Conservation (phyloP, 2,329 filamentous ascomycete species). For the Apiospora hydei region DNA sequence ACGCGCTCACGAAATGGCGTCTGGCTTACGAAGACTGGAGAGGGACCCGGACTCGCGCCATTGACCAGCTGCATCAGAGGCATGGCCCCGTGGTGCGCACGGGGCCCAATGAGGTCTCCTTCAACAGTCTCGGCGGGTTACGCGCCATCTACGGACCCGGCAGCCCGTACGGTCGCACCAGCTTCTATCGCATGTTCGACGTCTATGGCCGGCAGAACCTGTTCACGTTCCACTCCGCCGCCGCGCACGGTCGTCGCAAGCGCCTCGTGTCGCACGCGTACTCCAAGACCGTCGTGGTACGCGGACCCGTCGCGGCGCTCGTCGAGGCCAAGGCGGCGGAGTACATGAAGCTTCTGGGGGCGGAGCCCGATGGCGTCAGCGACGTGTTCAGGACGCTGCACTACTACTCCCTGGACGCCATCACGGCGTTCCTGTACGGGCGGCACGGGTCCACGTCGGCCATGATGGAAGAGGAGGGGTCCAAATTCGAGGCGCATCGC, state of each 20-base stretch:
- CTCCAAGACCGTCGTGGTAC: constrained; percentile 55
- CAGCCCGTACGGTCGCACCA: constrained; percentile 55
- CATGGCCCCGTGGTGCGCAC: constrained; percentile 58
- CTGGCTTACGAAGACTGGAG: constrained; percentile 53
- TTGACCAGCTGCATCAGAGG: constrained; percentile 50
- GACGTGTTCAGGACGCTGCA: constrained; percentile 59
- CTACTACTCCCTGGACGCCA: constrained; percentile 61
- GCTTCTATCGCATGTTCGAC: constrained; percentile 64
- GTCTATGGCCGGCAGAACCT: constrained; percentile 59
- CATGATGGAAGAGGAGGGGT: constrained; percentile 32
- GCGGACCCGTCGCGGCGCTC: constrained; percentile 34
- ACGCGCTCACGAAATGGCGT: constrained; percentile 52
- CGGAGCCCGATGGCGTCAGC: constrained; percentile 41
- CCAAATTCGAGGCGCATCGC: constrained; percentile 41
- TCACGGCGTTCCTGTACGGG: constrained; percentile 60
- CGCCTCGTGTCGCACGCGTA: constrained; percentile 60
- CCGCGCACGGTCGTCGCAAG: constrained; percentile 57
- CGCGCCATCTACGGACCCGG: constrained; percentile 63
- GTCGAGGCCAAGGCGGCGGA: constrained; percentile 49
- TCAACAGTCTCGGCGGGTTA: constrained; percentile 51
- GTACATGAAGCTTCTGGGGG: constrained; percentile 50
- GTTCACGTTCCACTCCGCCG: constrained; percentile 55
- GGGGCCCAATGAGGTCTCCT: constrained; percentile 53
- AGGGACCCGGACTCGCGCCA: constrained; percentile 49
- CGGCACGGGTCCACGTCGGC: constrained; percentile 51